phyloP scores from a whole-genome alignment of 2,329 filamentous ascomycete genomes.

The Teratosphaeria zuluensis region DNA sequence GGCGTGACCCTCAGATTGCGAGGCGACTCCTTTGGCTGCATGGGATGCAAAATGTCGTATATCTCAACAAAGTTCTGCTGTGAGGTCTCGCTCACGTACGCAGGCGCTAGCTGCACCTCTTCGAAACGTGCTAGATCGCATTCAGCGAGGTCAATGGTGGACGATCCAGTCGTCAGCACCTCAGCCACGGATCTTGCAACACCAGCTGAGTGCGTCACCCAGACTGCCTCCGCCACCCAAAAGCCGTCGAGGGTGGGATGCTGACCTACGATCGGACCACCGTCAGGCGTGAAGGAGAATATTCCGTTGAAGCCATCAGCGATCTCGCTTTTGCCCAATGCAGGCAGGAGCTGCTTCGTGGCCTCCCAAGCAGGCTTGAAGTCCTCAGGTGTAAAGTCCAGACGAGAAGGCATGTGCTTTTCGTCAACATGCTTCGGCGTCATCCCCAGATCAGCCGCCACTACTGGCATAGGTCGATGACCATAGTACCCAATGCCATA shows the following conservation, averaged over 20 bases:
- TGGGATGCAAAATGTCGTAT: conserved; percentile 55
- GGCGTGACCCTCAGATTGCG: conserved; percentile 51
- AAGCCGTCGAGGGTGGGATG: conserved; percentile 51
- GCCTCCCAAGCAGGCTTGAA: conserved; percentile 53
- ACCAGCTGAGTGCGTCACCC: conserved; percentile 57
- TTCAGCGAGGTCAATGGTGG: conserved; percentile 47
- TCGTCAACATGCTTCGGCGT: conserved; percentile 48
- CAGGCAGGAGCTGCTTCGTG: conserved; percentile 46
- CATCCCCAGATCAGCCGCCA: conserved; percentile 43
- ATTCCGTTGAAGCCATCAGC: conserved; percentile 56
- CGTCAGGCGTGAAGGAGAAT: conserved; percentile 57
- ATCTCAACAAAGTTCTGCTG: conserved; percentile 55
- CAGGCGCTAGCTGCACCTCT: conserved; percentile 46
- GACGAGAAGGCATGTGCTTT: conserved; percentile 53
- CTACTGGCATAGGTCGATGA: conserved; percentile 52
- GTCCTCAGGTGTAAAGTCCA: conserved; percentile 50
- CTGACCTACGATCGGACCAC: conserved; percentile 50
- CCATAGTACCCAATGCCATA: conserved; percentile 57
- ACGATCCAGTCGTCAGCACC: conserved; percentile 46
- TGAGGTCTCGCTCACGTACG: conserved; percentile 50
- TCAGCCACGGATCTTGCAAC: conserved; percentile 53
- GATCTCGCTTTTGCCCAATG: conserved; percentile 41
- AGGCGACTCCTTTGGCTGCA: conserved; percentile 48
- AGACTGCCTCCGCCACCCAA: conserved; percentile 56
- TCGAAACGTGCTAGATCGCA: conserved; percentile 54